Conservation (phyloP, 2,329 filamentous ascomycete genomes). For the Epichloe bromicola region DNA sequence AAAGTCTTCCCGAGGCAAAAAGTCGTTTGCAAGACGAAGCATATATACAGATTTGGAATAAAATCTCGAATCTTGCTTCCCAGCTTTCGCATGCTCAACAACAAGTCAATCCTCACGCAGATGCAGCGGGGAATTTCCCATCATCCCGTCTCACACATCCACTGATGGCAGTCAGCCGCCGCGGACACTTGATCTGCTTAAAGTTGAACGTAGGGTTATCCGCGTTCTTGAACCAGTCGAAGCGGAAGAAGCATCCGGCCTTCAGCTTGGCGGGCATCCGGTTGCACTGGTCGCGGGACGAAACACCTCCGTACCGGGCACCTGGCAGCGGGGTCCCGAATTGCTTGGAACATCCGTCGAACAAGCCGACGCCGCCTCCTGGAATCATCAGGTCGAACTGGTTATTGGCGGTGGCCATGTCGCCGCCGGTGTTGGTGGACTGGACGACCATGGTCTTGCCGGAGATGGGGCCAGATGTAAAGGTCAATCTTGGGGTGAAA, state of each 20-base stretch:
- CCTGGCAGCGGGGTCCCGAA: conserved; percentile 30
- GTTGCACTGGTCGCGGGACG: conserved; percentile 35
- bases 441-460: conserved; percentile 54
- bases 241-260: conserved; percentile 48
- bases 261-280: conserved; percentile 39
- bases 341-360: conserved; percentile 37
- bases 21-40: neutral
- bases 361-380: conserved; percentile 42
- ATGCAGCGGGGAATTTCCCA: conserved; percentile 12
- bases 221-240: conserved; percentile 48
- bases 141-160: conserved; percentile 23
- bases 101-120: neutral
- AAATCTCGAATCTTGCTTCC: too few relatives aligned
- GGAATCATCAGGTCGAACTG: conserved; percentile 36
- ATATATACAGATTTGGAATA: neutral
- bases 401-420: neutral
- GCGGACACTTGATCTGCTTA: conserved; percentile 42
- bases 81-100: too few relatives aligned
- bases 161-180: conserved; percentile 29
- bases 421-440: conserved; percentile 44
- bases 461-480: conserved; percentile 34
- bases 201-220: conserved; percentile 45
- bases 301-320: conserved; percentile 44
- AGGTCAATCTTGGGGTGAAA: conserved; percentile 28
- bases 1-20: neutral